Evolutionary conservation across 139 green algal genomes (phyloP).

Genomic region (Coelastrella sp.): DNA sequence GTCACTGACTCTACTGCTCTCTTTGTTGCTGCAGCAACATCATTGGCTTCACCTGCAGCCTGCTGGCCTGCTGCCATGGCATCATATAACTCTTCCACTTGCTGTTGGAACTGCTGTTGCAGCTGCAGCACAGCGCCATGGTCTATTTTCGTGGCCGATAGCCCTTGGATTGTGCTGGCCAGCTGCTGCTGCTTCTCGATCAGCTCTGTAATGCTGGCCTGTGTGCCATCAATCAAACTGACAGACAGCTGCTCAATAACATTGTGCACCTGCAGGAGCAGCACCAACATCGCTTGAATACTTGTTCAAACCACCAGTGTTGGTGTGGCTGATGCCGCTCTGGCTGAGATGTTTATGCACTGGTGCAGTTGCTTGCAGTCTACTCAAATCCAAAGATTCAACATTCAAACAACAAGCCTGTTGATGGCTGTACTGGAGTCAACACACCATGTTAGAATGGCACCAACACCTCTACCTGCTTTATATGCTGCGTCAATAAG

Average conservation of each 20-base stretch:
- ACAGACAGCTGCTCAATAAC: conserved; percentile 32
- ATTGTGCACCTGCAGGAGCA: conserved; percentile 14
- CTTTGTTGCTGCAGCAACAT: conserved; percentile 5
- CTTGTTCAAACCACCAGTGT: no score
- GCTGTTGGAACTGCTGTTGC: conserved; percentile 36
- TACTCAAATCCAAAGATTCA: no score
- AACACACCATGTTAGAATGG: no score
- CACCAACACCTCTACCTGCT: not conserved
- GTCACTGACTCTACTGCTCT: not conserved
- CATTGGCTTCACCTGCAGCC: not conserved
- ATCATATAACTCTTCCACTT: not conserved
- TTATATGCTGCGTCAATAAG: conserved; percentile 7
- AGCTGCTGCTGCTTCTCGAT: conserved; percentile 12
- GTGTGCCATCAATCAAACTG: not conserved
- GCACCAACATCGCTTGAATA: no score
- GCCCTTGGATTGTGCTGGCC: not conserved
- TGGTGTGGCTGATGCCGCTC: no score
- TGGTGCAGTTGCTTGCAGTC: no score
- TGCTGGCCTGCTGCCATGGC: not conserved
- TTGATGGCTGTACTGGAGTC: no score
- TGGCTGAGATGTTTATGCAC: no score
- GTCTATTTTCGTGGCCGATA: conserved; percentile 24
- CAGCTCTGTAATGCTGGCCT: conserved; percentile 12
- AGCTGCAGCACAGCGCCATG: not conserved
- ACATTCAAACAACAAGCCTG: no score